Evolutionary conservation across 306 rosid genomes (phyloP).

Genomic region (Begonia fuchsioides): DNA sequence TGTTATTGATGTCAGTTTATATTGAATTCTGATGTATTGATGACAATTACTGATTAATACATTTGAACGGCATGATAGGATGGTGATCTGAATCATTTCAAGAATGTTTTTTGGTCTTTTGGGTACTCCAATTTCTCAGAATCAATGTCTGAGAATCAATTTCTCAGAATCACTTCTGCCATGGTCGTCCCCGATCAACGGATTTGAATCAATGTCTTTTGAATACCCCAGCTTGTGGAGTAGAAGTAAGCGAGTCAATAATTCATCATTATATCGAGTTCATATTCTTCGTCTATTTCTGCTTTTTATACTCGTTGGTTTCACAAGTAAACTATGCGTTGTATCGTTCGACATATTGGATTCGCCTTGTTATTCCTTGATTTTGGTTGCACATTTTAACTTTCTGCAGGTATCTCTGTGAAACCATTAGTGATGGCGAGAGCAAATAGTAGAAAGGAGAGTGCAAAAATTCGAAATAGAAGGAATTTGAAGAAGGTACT

Average conservation of each 20-base stretch:
- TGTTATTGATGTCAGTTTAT: too few relatives aligned
- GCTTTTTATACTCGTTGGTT: neutral
- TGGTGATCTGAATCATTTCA: neutral
- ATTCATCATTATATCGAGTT: neutral
- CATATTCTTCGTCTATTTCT: neutral
- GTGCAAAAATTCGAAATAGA: slow-evolving; percentile 47
- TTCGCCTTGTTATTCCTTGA: neutral
- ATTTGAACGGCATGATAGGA: slow-evolving; percentile 3
- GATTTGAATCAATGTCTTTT: slow-evolving; percentile 19
- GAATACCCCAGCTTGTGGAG: slow-evolving; percentile 22
- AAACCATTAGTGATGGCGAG: slow-evolving; percentile 42
- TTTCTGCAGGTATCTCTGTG: slow-evolving; percentile 29
- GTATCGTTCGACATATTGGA: neutral
- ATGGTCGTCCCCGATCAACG: slow-evolving; percentile 22
- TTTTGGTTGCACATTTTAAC: slow-evolving; percentile 3
- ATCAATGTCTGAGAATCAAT: too few relatives aligned
- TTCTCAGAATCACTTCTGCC: slow-evolving; percentile 25
- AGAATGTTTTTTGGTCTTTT: neutral
- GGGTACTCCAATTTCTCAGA: neutral
- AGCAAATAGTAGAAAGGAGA: slow-evolving; percentile 45
- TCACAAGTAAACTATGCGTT: too few relatives aligned
- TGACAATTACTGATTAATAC: too few relatives aligned
- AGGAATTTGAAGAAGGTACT: slow-evolving; percentile 62
- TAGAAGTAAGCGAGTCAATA: slow-evolving; percentile 28
- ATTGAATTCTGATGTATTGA: too few relatives aligned